Base-by-base conservation (phyloP, 305 asterid genomes). In the Fraxinus greggii region DNA sequence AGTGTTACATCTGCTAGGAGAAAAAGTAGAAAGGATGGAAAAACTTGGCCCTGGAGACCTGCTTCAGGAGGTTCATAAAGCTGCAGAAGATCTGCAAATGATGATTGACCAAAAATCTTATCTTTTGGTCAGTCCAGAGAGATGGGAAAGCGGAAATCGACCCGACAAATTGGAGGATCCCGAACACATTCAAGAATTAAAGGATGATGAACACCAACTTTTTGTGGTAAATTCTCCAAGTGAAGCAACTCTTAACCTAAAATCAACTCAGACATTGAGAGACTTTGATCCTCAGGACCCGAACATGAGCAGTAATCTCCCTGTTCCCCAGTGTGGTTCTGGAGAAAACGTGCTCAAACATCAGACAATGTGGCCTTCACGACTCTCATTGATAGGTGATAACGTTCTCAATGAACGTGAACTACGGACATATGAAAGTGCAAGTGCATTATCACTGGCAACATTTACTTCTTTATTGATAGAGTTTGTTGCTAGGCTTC, bases 401-500 rank as follows among this genome's bases (percentile, higher is more conserved):
- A 81, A 81, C 15, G 69, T 90, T 45, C 85, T 91, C 3, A 96
- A 93, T 12, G 98, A 93, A 80, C 92, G 97, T 0, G 98, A 96
- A 83, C 95, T 88, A 7, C 79, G 91, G 83, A 96, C 99, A 0
- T 92, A 89, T 36, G 99, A 94, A 84, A 96, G 99, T 70, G 99
- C 98, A 0, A 94, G 97, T 45, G 97, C 98, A 0, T 81, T 96
- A 81, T 96, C 98, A 23, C 89, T 95, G 36, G 85, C 98, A 3
- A 96, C 97, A 2, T 94, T 90, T 80, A 92, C 98, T 48, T 94
- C 97, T 75, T 82, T 92, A 86, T 78, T 94, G 90, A 92, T 96
- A 73, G 99, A 96, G 86, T 96, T 96, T 19, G 98, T 96, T 4
- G 99, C 99, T 5, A 87, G 99, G 86, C 97, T 96, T 82, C 97